A percentile compares a stretch with the other conserved stretches of the same genome.
Conservation (phyloP, 2,329 filamentous ascomycete species). For the Cryphonectria carpinicola region DNA sequence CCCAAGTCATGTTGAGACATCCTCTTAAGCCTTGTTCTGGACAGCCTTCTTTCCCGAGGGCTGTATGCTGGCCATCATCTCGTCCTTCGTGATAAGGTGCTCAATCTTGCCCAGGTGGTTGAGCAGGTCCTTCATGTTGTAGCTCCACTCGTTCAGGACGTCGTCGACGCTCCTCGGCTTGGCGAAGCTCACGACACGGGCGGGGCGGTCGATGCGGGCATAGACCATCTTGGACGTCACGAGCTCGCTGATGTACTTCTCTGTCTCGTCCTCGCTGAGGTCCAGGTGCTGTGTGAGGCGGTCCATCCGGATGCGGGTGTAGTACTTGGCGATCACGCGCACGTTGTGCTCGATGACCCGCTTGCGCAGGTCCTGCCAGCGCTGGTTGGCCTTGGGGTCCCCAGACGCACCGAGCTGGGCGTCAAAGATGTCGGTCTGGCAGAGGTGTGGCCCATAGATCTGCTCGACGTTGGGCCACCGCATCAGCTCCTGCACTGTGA, state of each 20-base stretch:
- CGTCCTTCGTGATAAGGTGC: slow-evolving; percentile 98
- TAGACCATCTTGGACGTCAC: slow-evolving; percentile 98
- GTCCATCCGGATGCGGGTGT: slow-evolving; percentile 93
- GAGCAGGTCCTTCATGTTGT: slow-evolving; percentile 77
- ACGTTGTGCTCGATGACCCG: slow-evolving; percentile 99
- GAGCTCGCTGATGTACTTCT: slow-evolving; percentile 97
- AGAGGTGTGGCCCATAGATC: slow-evolving; percentile 86
- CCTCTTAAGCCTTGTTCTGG: slow-evolving; percentile 17
- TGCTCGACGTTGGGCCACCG: slow-evolving; percentile 93
- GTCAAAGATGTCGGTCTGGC: slow-evolving; percentile 88
- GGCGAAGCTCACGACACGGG: slow-evolving; percentile 89
- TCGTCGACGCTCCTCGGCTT: slow-evolving; percentile 95
- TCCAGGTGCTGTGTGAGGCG: slow-evolving; percentile 90
- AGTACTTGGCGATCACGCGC: slow-evolving; percentile 96
- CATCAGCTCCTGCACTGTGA: slow-evolving; percentile 96
- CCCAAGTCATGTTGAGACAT: not conserved
- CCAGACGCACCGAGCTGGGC: slow-evolving; percentile 63
- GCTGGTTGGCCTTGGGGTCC: slow-evolving; percentile 79
- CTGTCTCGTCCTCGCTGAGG: slow-evolving; percentile 91
- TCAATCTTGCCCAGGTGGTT: slow-evolving; percentile 86
- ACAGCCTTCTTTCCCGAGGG: slow-evolving; percentile 46
- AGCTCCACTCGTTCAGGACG: slow-evolving; percentile 96
- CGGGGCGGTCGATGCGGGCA: slow-evolving; percentile 94
- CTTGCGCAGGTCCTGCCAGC: slow-evolving; percentile 95
- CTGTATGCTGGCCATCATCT: slow-evolving; percentile 99